phyloP scores from a whole-genome alignment of 352 stramenopile genomes.

The Phytopythium litorale region DNA sequence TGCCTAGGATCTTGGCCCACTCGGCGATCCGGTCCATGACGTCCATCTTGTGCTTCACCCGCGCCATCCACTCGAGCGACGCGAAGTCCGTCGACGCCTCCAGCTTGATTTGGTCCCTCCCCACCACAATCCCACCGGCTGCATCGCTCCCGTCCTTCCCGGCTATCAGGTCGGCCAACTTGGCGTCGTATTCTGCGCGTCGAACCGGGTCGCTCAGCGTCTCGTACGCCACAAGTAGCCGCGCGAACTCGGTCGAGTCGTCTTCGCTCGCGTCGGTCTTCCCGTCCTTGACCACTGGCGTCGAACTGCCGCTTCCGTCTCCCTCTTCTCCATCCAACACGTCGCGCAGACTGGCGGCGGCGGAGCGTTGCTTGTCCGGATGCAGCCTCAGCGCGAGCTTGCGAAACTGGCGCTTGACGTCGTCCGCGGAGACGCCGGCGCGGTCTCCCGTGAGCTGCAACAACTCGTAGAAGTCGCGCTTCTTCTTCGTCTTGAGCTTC shows the following conservation, averaged over 20 bases:
- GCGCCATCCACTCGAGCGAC: slow-evolving; percentile 78
- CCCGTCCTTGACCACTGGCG: background rate
- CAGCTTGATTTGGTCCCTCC: slow-evolving; percentile 59
- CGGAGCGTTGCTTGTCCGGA: slow-evolving; percentile 55
- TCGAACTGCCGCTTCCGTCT: background rate
- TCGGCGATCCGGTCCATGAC: slow-evolving; percentile 76
- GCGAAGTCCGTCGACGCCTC: slow-evolving; percentile 73
- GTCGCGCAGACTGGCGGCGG: background rate
- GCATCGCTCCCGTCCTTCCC: slow-evolving; percentile 7
- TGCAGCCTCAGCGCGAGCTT: slow-evolving; percentile 60
- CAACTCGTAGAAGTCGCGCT: slow-evolving; percentile 67
- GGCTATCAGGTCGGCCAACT: slow-evolving; percentile 21
- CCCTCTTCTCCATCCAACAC: slow-evolving; percentile 6
- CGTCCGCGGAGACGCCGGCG: slow-evolving; percentile 22
- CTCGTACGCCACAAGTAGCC: slow-evolving; percentile 65
- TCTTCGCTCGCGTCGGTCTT: slow-evolving; percentile 8
- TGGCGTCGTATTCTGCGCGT: slow-evolving; percentile 53
- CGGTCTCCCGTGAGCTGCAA: slow-evolving; percentile 29
- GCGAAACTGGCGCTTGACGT: slow-evolving; percentile 67
- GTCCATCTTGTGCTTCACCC: slow-evolving; percentile 85
- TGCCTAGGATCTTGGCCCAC: slow-evolving; percentile 59
- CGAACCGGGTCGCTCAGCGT: slow-evolving; percentile 59
- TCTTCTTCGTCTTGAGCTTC: slow-evolving; percentile 20
- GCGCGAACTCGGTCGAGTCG: slow-evolving; percentile 56
- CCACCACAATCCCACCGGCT: slow-evolving; percentile 19